phyloP scores from a whole-genome alignment of 2,329 filamentous ascomycete species.

The Apiospora marii region DNA sequence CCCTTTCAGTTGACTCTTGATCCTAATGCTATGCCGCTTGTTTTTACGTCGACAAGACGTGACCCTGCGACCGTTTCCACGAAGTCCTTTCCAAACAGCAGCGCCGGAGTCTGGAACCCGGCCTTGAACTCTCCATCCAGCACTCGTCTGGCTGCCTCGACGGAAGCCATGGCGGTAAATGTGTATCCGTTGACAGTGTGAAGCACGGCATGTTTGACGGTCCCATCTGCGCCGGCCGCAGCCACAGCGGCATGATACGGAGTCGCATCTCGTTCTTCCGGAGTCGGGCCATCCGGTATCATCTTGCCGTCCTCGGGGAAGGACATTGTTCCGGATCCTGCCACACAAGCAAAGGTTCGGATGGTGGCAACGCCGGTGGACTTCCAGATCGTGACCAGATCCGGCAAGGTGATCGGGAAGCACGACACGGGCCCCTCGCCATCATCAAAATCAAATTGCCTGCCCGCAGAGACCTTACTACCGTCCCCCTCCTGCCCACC shows the following conservation, averaged over 20 bases:
- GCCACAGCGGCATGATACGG: conserved; percentile 34
- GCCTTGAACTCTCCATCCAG: conserved; percentile 27
- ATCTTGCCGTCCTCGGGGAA: conserved; percentile 26
- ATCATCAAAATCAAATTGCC: conserved; percentile 34
- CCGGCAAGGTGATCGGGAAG: conserved; percentile 32
- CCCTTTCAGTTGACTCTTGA: too few species aligned
- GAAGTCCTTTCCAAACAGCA: conserved; percentile 32
- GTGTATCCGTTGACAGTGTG: conserved; percentile 36
- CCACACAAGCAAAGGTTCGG: conserved; percentile 28
- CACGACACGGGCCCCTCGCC: conserved; percentile 31
- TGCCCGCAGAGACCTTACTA: too few species aligned
- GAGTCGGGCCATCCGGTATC: conserved; percentile 31
- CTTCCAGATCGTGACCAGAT: conserved; percentile 35
- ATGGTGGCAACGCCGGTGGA: conserved; percentile 31
- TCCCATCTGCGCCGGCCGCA: conserved; percentile 26
- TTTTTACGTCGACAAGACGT: not conserved
- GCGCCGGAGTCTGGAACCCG: conserved; percentile 34
- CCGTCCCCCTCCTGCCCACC: not conserved
- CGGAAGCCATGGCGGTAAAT: conserved; percentile 32
- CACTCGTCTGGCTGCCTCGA: conserved; percentile 31
- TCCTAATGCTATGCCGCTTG: not conserved
- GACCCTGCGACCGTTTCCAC: conserved; percentile 26
- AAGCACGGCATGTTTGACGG: conserved; percentile 26
- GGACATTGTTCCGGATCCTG: not conserved
- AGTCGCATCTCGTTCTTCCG: conserved; percentile 28